Evolutionary conservation across 768 basidiomycete species (phyloP), one percentile per base, ranked within the genome.

Genomic region (Chiua virens): DNA sequence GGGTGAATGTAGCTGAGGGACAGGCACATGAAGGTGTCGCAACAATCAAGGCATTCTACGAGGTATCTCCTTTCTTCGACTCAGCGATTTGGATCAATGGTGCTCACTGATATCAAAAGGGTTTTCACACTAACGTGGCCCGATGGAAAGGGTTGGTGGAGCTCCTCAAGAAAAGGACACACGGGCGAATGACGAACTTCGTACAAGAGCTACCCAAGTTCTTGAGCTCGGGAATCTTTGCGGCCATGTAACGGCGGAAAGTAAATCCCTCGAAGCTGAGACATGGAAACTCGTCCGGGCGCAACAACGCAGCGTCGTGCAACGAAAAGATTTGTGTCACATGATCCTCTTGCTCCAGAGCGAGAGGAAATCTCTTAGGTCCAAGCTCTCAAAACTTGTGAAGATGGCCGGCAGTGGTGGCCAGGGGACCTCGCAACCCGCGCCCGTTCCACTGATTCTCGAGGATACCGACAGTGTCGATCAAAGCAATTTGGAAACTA

Each of bases 151-250:
- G 61, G n/a, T 60, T 78, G 45, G 69, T 75, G 13, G 65, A 70
- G 22, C 77, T 88, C 53, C 50, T 82, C 73, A 79, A 53, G 78
- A 82, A 65, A 82, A 81, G 62, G 83, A 85, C 45, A 58, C 61
- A 47, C 70, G 78, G 52, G 85, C 84, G n/a, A 75, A 81, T 51
- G 84, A 86, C 43, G 79, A 81, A 1, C 67, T 88, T 18, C 72
- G 86, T 18, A 57, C 68, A 45, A 73, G 77, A 22, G 86, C 87
- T 3, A 85, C 79, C 7, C 78, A 80, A 60, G 72, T 75, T 32
- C 82, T 81, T 0, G 81, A 82, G 63, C 63, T 86, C 25, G 57
- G 60, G 25, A 70, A 66, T 8, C 65, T 68, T 38, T 75, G 74
- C 55, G 57, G 30, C 8, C 60, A 65, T 30, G 66, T 78, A 25